These are phyloP conservation scores for Candida cerambycidarum DNA, from an alignment of 805 yeast species.

Conservation along the genomic window DNA sequence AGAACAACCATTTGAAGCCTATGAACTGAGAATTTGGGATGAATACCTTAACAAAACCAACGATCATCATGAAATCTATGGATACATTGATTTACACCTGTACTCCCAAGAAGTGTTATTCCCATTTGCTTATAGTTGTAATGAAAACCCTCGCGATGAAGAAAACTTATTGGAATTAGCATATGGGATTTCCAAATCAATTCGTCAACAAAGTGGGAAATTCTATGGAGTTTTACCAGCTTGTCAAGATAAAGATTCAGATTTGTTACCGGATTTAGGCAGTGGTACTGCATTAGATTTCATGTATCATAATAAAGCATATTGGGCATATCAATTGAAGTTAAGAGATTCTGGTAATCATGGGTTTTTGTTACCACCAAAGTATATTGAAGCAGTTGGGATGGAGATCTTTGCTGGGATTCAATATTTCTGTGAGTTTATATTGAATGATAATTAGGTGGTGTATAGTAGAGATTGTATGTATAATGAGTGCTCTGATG, in stretches of 20 bases:
- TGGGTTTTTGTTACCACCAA: conserved; percentile 76
- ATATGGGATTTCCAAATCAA: conserved; percentile 74
- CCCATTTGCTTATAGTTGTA: conserved; percentile 82
- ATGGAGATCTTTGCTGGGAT: conserved; percentile 68
- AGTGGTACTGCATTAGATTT: conserved; percentile 79
- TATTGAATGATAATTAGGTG: conserved; percentile 27
- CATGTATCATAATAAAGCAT: conserved; percentile 79
- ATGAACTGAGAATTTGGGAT: conserved; percentile 41
- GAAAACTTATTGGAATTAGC: conserved; percentile 81
- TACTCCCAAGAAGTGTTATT: conserved; percentile 80
- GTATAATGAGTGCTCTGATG: no score
- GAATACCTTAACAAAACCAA: conserved; percentile 43
- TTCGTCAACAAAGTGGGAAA: conserved; percentile 62
- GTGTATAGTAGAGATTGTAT: neutral
- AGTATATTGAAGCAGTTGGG: conserved; percentile 74
- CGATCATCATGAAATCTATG: conserved; percentile 60
- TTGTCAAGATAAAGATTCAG: conserved; percentile 75
- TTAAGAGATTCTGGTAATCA: conserved; percentile 79
- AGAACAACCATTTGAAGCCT: conserved; percentile 60
- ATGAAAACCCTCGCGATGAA: conserved; percentile 69
- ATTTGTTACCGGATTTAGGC: conserved; percentile 70
- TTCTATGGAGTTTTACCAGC: conserved; percentile 72
- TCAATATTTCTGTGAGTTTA: conserved; percentile 54
- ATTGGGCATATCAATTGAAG: conserved; percentile 82
- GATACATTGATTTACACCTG: conserved; percentile 81